Evolutionary conservation across 345 rosid species (phyloP).

Genomic region (Salix dunnii): DNA sequence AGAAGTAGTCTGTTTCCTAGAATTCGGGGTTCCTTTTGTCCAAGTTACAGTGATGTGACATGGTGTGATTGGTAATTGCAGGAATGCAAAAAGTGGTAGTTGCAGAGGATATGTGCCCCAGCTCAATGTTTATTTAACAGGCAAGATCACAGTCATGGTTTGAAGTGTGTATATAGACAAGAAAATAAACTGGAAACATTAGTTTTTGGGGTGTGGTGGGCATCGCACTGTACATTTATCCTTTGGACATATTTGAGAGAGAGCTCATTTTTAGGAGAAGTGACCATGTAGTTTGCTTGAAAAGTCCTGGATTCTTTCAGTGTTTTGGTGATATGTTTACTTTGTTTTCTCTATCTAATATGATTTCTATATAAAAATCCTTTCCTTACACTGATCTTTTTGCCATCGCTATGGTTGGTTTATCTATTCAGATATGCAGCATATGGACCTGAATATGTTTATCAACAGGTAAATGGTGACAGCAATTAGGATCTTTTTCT

Average conservation of each 20-base stretch:
- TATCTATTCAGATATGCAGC: constrained; percentile 59
- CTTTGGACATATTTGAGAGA: constrained; percentile 9
- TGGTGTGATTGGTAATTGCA: constrained; percentile 78
- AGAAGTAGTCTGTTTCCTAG: constrained; percentile 35
- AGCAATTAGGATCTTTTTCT: constrained; percentile 1
- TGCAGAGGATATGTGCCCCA: constrained; percentile 53
- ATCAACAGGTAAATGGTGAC: constrained; percentile 60
- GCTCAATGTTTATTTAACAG: constrained; percentile 58
- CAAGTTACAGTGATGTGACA: constrained; percentile 46
- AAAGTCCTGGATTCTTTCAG: constrained; percentile 8
- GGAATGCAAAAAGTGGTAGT: constrained; percentile 56
- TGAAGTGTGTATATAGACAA: constrained; percentile 4
- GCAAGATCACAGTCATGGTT: constrained; percentile 51
- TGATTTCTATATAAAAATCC: constrained; percentile 3
- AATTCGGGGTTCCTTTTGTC: constrained; percentile 38
- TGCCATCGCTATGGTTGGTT: constrained; percentile 9
- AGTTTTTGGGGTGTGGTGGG: constrained; percentile 21
- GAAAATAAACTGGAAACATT: neutral
- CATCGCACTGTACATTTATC: constrained; percentile 9
- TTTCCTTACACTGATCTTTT: constrained; percentile 4
- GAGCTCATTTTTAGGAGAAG: constrained; percentile 17
- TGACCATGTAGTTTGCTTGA: neutral
- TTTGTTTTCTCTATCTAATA: neutral
- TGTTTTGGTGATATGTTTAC: neutral
- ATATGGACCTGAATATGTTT: constrained; percentile 72